A percentile compares a stretch with the other conserved stretches of the same genome.
Conservation (phyloP, 2,329 filamentous ascomycete genomes). For the Colletotrichum paranaense region DNA sequence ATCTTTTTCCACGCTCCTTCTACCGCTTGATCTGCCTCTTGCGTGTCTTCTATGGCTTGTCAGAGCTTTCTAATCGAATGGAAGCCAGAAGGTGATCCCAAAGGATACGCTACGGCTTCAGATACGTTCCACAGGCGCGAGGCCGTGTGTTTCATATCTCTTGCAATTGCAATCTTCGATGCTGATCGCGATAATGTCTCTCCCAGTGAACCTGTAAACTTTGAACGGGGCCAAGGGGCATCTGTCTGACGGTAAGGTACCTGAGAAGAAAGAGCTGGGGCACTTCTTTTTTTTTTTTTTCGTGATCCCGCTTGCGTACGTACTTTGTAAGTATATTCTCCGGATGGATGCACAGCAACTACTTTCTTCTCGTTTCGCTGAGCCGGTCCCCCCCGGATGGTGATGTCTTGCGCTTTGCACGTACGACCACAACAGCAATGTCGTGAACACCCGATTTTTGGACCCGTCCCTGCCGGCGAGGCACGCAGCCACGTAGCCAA, state of each 20-base stretch:
- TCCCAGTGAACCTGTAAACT: too few relatives aligned
- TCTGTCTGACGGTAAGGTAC: too few relatives aligned
- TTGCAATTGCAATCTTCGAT: background rate
- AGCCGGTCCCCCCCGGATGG: background rate
- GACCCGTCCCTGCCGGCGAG: background rate
- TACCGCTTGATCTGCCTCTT: background rate
- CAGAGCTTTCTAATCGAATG: too few relatives aligned
- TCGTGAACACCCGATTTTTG: background rate
- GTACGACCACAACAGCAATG: background rate
- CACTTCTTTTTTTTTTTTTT: too few relatives aligned
- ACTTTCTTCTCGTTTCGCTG: background rate
- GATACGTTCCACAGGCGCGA: conserved; percentile 25
- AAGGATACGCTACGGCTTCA: conserved; percentile 19
- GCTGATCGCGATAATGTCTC: conserved; percentile 1
- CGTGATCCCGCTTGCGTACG: too few relatives aligned
- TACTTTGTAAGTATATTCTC: too few relatives aligned
- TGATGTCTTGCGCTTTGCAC: background rate
- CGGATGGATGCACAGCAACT: too few relatives aligned
- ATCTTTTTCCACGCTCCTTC: background rate
- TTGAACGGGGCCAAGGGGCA: too few relatives aligned
- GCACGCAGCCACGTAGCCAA: background rate
- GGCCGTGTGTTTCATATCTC: conserved; percentile 25
- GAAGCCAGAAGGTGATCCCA: too few relatives aligned
- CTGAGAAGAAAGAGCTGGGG: too few relatives aligned
- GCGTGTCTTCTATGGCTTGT: too few relatives aligned